These are phyloP conservation scores for Cytospora piceae DNA, from an alignment of 2,329 filamentous ascomycete species.

Conservation along the genomic window DNA sequence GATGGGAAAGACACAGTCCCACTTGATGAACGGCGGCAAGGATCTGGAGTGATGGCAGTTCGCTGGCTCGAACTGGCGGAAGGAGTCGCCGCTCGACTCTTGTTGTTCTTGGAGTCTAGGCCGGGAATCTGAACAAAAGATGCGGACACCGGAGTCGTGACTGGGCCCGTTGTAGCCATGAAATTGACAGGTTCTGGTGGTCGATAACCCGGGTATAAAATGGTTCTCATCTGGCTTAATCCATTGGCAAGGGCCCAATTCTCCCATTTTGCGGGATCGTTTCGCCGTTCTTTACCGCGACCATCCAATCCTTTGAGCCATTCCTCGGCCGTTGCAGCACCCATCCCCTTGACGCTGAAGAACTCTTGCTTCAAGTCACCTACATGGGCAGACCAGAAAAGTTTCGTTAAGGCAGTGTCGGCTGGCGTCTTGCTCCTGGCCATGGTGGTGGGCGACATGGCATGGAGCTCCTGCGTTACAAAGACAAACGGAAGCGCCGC, in stretches of 20 bases:
- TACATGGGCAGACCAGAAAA: conserved; percentile 67
- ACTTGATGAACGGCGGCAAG: conserved; percentile 30
- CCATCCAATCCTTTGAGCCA: conserved; percentile 77
- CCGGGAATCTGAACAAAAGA: conserved; percentile 24
- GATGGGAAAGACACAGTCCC: conserved; percentile 21
- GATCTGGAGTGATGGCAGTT: conserved; percentile 27
- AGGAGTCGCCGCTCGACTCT: conserved; percentile 14
- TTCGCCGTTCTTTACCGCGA: conserved; percentile 62
- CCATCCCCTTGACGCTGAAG: conserved; percentile 65
- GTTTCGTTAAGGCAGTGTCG: conserved; percentile 61
- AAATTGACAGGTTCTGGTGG: conserved; percentile 4
- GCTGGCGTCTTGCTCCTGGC: conserved; percentile 53
- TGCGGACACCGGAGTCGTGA: background rate
- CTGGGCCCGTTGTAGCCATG: background rate
- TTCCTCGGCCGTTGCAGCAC: conserved; percentile 71
- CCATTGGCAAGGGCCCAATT: conserved; percentile 65
- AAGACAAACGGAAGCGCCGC: conserved; percentile 72
- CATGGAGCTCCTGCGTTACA: conserved; percentile 63
- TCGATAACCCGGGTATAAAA: conserved; percentile 34
- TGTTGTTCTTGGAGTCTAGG: conserved; percentile 9
- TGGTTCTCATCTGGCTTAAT: conserved; percentile 43
- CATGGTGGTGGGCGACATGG: conserved; percentile 60
- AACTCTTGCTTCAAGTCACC: conserved; percentile 66
- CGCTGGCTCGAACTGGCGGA: conserved; percentile 25
- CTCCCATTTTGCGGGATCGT: conserved; percentile 72